phyloP scores from a whole-genome alignment of 306 rosid genomes.

The Elaeagnus macrophylla region DNA sequence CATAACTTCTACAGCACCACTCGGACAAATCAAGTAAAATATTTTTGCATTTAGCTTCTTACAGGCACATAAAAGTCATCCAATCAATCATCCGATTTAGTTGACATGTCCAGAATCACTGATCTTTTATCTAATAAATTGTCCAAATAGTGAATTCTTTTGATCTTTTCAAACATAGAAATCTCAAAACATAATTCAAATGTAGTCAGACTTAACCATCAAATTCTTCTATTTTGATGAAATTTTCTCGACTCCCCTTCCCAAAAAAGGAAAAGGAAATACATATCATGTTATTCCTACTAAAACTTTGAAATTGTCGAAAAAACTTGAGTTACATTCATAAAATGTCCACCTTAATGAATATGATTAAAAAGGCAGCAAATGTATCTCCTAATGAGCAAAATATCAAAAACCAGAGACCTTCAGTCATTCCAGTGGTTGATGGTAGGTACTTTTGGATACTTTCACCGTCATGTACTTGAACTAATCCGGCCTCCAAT shows the following conservation, averaged over 20 bases:
- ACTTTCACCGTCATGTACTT: constrained; percentile 43
- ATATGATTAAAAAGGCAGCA: too few relatives aligned
- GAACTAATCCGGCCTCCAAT: constrained; percentile 53
- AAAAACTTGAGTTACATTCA: not conserved
- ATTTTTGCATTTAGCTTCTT: too few relatives aligned
- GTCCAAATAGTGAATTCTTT: not conserved
- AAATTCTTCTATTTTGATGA: not conserved
- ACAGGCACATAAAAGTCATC: too few relatives aligned
- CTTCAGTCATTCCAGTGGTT: constrained; percentile 31
- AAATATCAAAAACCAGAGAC: constrained; percentile 23
- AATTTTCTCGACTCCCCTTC: not conserved
- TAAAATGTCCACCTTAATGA: not conserved
- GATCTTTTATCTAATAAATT: too few relatives aligned
- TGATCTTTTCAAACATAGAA: not conserved
- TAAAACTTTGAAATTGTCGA: too few relatives aligned
- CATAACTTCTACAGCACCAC: too few relatives aligned
- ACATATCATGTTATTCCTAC: too few relatives aligned
- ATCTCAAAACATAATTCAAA: not conserved
- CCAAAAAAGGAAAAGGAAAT: too few relatives aligned
- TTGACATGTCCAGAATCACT: not conserved
- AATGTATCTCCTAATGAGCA: not conserved
- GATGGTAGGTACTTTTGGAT: constrained; percentile 45
- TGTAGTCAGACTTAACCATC: not conserved
- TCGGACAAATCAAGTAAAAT: too few relatives aligned
- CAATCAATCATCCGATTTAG: not conserved